Percentiles rank a stretch among this genome's conserved stretches.
These are phyloP conservation scores for Alternaria sp. DNA, from an alignment of 2,329 filamentous ascomycete species.

Conservation along the genomic window DNA sequence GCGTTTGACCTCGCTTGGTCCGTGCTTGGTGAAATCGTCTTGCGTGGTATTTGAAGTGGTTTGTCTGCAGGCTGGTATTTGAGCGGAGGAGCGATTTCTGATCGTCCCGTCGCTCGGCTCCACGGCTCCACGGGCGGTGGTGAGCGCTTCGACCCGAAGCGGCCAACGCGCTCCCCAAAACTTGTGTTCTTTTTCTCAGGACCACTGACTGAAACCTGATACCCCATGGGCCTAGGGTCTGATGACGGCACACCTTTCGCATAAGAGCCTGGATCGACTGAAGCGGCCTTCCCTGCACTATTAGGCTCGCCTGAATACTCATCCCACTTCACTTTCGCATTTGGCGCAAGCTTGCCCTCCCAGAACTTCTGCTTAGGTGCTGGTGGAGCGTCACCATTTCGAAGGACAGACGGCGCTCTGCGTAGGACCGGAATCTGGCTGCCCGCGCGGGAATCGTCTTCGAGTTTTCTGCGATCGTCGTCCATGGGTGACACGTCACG, in stretches of 20 bases:
- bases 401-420: slow-evolving; percentile 33
- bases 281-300: slow-evolving; percentile 59
- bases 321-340: slow-evolving; percentile 62
- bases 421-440: slow-evolving; percentile 46
- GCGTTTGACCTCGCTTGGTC: slow-evolving; percentile 31
- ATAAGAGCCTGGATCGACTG: slow-evolving; percentile 60
- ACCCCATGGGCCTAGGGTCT: slow-evolving; percentile 32
- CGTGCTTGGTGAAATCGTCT: slow-evolving; percentile 28
- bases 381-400: slow-evolving; percentile 21
- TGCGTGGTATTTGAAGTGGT: slow-evolving; percentile 59
- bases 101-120: slow-evolving; percentile 75
- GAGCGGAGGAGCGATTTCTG: slow-evolving; percentile 68
- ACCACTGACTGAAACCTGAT: slow-evolving; percentile 42
- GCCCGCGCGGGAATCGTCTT: slow-evolving; percentile 6
- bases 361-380: slow-evolving; percentile 42
- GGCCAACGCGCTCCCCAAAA: slow-evolving; percentile 36
- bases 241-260: slow-evolving; percentile 26
- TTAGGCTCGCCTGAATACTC: slow-evolving; percentile 70
- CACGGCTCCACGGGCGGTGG: slow-evolving; percentile 59
- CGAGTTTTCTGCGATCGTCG: slow-evolving; percentile 34
- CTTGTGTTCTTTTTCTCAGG: slow-evolving; percentile 38
- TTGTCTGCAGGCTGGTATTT: slow-evolving; percentile 64
- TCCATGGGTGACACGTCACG: slow-evolving; percentile 51
- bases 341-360: slow-evolving; percentile 44
- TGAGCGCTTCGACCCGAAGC: slow-evolving; percentile 30